A percentile compares a stretch with the other conserved stretches of the same genome.
Conservation (phyloP, 2,329 filamentous ascomycete species). For the Fusarium sacchari region DNA sequence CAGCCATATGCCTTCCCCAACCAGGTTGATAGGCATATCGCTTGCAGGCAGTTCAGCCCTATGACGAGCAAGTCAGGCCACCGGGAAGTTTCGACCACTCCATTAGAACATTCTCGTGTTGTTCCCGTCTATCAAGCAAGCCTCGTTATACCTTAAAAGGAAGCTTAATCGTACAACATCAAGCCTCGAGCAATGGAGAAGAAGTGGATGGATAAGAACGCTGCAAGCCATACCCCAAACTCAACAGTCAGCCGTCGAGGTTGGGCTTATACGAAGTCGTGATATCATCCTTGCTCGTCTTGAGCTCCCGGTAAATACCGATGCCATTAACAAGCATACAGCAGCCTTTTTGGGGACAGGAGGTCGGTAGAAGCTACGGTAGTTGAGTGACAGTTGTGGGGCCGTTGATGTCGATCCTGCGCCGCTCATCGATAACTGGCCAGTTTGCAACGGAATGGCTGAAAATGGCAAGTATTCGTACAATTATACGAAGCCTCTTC, state of each 20-base stretch:
- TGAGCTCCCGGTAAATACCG: neutral
- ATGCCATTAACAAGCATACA: neutral
- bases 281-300: neutral
- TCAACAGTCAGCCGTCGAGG: neutral
- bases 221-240: neutral
- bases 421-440: slow-evolving; percentile 21
- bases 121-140: neutral
- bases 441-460: slow-evolving; percentile 1
- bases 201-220: neutral
- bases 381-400: slow-evolving; percentile 12
- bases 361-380: neutral
- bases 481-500: neutral
- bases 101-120: neutral
- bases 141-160: neutral
- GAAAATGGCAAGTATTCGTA: slow-evolving; percentile 6
- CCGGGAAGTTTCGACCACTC: neutral
- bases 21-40: neutral
- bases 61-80: neutral
- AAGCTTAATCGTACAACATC: neutral
- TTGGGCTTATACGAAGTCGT: neutral
- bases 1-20: neutral
- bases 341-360: neutral
- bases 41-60: neutral
- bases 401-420: slow-evolving; percentile 8
- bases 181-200: neutral